Evolutionary conservation across 345 rosid species (phyloP), one percentile per base, ranked within the genome.

Genomic region (Gossypioides kirkii): DNA sequence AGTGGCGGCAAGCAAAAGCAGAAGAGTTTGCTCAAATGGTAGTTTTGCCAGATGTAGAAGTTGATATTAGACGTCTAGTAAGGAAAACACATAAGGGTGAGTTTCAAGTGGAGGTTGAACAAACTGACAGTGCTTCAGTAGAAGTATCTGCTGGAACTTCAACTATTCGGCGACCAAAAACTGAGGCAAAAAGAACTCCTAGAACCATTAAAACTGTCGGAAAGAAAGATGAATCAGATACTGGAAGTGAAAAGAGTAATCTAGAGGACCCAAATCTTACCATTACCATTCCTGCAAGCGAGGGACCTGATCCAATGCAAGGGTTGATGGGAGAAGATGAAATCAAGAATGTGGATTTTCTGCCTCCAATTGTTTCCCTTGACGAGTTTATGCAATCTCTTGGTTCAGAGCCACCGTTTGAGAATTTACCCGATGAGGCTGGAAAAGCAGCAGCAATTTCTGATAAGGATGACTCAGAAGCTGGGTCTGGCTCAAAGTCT

Each of bases 1-100:
- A 94, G 56, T 94, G 98, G 98, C 88, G 98, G 25, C 90, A 87
- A 78, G 98, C 97, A 3, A 92, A 94, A 79, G 98, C 95, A 0
- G 93, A 94, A 72, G 92, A 92, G 81, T 76, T 94, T 82, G 98
- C 98, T 54, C 93, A 92, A 50, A 94, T 92, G 94, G 97, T 92
- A 50, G 93, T 94, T 65, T 77, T 94, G 77, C 94, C 86, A 18
- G 97, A 92, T 76, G 71, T 90, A 41, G 89, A 90, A 65, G 91
- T 85, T 69, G 96, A 90, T 72, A 78, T 88, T 20, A 84, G 96
- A 73, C 88, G 93, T 54, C 76, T 94, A 76, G 97, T 94, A 54
- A 89, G 80, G 87, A 94, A 94, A 84, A 92, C 98, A 16, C 98
- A 94, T 53, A 94, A 94, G 84, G 98, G 98, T 32, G 98, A 94